Base-by-base conservation (phyloP, 2,329 filamentous ascomycete species). In the Penicillium sp. region DNA sequence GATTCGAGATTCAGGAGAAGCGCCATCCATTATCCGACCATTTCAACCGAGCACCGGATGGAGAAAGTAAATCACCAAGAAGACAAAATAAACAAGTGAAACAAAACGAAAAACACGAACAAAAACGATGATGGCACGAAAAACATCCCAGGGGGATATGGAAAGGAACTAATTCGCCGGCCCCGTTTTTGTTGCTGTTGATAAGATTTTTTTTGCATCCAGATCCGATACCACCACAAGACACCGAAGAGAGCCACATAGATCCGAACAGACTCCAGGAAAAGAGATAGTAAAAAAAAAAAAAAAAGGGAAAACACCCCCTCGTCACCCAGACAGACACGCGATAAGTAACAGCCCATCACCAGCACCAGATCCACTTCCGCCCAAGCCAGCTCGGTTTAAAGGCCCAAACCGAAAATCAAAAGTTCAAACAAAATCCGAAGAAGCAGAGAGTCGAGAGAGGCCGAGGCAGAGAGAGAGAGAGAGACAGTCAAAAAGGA, bases 361-460 rank as follows among this genome's bases (percentile, higher is more conserved):
- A 71, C 66, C 67, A 33, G 30, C 30, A 33, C 7, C 30, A 33
- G 69, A 73, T 70, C 67, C 69, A 60, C 61, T 45, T 53, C 66
- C 67, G 68, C 64, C 65, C 65, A 71, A 64, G 68, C 70, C 68
- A 72, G 68, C 58, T 60, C 53, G 58, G 58, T 68, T 64, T 8
- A 71, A 68, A 42, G 3, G 24, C 19, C 65, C 56, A 62, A 61
- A 50, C 56, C 51, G 30, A 61, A 58, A 56, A 54, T 4, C 47
- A 17, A 62, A 40, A 42, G 53, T 51, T 59, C 42, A 56, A 37
- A 61, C 47, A 59, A 59, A 62, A 30, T 49, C 35, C 10, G 55
- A 53, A 50, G 28, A 50, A 47, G 24, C 5, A 13, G 17, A 42
- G n/a, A 42, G 17, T n/a, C n/a, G 24, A 2, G 2, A 33, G 30